Percentiles rank a stretch among this genome's conserved stretches.
Conservation (phyloP, 352 stramenopile species). For the Globisporangium recalcitrans region DNA sequence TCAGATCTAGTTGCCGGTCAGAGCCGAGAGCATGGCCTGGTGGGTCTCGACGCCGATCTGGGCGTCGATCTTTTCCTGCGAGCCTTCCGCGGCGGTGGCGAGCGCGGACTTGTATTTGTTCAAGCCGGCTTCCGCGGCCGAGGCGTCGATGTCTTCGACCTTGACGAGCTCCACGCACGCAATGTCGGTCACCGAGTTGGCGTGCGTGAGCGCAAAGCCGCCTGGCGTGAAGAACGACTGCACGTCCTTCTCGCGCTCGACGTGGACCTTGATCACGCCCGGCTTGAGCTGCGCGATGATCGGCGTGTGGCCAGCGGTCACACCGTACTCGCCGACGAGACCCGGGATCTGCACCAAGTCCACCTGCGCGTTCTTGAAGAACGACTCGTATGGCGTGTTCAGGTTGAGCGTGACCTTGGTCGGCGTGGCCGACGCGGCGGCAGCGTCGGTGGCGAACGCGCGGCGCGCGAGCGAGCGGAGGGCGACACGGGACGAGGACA, state of each 20-base stretch:
- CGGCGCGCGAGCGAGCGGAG: slow-evolving; percentile 51
- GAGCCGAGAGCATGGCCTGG: slow-evolving; percentile 87
- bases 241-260: slow-evolving; percentile 78
- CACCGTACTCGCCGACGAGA: slow-evolving; percentile 95
- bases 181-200: slow-evolving; percentile 96
- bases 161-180: slow-evolving; percentile 95
- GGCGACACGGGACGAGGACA: slow-evolving; percentile 46
- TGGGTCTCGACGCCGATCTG: slow-evolving; percentile 96
- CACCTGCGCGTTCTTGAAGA: slow-evolving; percentile 81
- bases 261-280: slow-evolving; percentile 89
- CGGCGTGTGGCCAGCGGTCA: slow-evolving; percentile 95
- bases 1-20: slow-evolving; percentile 60
- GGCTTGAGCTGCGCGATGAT: slow-evolving; percentile 97
- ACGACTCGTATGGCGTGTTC: slow-evolving; percentile 73
- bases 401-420: slow-evolving; percentile 87
- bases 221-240: slow-evolving; percentile 98
- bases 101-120: slow-evolving; percentile 89
- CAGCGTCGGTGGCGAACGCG: slow-evolving; percentile 42
- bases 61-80: slow-evolving; percentile 89
- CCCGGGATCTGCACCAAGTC: slow-evolving; percentile 93
- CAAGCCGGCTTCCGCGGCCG: slow-evolving; percentile 84
- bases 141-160: slow-evolving; percentile 94
- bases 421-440: slow-evolving; percentile 31
- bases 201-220: slow-evolving; percentile 95
- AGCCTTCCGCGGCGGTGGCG: slow-evolving; percentile 77